Base-by-base conservation (phyloP, 306 rosid species). In the Pachyrhizus erosus region DNA sequence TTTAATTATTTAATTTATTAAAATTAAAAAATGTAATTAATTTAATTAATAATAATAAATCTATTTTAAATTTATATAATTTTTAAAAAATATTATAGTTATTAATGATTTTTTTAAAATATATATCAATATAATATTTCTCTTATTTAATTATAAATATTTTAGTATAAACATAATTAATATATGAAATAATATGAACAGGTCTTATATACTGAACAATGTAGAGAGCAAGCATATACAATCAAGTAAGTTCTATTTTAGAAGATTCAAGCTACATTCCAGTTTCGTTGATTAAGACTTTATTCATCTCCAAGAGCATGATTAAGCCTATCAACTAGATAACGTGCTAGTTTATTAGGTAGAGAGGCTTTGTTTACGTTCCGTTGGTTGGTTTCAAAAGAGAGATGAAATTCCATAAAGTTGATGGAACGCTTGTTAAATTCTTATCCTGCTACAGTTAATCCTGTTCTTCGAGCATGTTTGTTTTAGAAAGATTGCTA, bases 401-500 rank as follows among this genome's bases (percentile, higher is more conserved):
- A 52, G 24, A 70, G 52, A 64, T 43, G 70, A 48, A 57, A 67
- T 77, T 76, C 24, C 49, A 66, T 34, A 45, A 80, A 80, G 79
- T 69, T 84, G 87, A 84, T 80, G 81, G 79, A 80, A 80, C 84
- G 0, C 65, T 72, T 40, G 58, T 74, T 37, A 34, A 34, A 33
- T 64, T 67, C 73, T 80, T 79, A 34, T 43, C 75, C 77, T 75
- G 68, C 78, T 33, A 45, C 73, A 24, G n/a, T 65, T 39, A 72
- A 49, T 73, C 72, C 54, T 62, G 2, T 64, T 61, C 40, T 78
- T 60, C 66, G 29, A 70, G 7, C 26, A 69, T 58, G 9, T 26
- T 20, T 42, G 7, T 70, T 57, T 5, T 39, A 12, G 43, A 33
- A 68, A 69, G 1, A 1, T 23, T 17, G 12, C 42, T 24, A 52